Base-by-base conservation (phyloP, 2,329 filamentous ascomycete species). In the Penicillium hordei region DNA sequence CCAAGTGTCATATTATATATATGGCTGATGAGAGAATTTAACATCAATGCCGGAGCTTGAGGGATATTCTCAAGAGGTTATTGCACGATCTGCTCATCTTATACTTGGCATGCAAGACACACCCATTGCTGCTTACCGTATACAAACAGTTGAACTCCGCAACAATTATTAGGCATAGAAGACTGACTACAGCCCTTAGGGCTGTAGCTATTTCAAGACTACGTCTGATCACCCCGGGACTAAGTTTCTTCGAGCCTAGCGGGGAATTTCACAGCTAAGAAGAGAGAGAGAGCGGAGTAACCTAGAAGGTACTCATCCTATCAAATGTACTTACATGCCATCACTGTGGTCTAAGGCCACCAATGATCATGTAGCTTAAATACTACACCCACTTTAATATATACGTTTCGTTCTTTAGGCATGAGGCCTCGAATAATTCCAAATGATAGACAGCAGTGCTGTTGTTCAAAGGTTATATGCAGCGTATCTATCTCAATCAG, bases 161-260 rank as follows among this genome's bases (percentile, higher is more conserved):
- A 46, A 46, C 4, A 31, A 2, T 23, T 23, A 45, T 23, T 46
- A 21, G 4, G 3, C 7, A 23, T 17, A 19, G 27, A 29, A 29
- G 17, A 29, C 43, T 13, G 10, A 29, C 25, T 44, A 29, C 4
- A 10, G 23, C n/a, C 4, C 29, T 10, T 6, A 33, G 13, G 27
- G 4, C 13, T 33, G 12, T 10, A 46, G 5, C 13, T 33, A 46
- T 46, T 33, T 46, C 44, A 5, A 19, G 44, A 12, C 3, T 17
- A 19, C 5, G 7, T 33, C n/a, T 31, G 19, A 46, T 15, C 29
- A 48, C 27, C 38, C 23, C 21, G 29, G 21, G 17, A 25, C 50
- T 52, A 52, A 23, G 29, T 27, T 33, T 19, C 36, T 44, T 52
- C 29, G 49, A 44, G 39, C 12, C 39, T 52, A 52, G 49, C 29